These are phyloP conservation scores for Apiotrichum domesticum DNA, from an alignment of 1,284 basidiomycete genomes.

Conservation along the genomic window DNA sequence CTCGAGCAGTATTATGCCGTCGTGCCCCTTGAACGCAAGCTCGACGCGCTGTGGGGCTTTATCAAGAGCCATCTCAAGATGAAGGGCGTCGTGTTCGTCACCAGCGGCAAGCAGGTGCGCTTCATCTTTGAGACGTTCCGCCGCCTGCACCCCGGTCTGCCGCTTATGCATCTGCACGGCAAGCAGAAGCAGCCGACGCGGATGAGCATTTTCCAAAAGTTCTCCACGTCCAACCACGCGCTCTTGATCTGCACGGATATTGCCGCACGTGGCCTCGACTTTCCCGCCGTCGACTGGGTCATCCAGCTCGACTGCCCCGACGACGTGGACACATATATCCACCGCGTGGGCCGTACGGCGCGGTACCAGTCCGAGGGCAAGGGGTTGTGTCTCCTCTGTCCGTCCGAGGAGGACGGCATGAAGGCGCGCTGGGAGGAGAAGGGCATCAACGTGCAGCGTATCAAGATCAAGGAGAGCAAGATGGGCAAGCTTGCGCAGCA, in stretches of 20 bases:
- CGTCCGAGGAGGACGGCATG: constrained; percentile 92
- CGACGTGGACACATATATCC: constrained; percentile 97
- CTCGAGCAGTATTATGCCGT: constrained; percentile 89
- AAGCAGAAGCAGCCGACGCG: constrained; percentile 94
- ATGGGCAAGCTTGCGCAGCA: constrained; percentile 79
- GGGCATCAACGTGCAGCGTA: constrained; percentile 67
- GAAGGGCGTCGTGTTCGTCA: constrained; percentile 92
- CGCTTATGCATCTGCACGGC: constrained; percentile 86
- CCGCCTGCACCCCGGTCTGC: constrained; percentile 86
- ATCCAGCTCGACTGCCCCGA: constrained; percentile 96
- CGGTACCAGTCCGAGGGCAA: constrained; percentile 88
- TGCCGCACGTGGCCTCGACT: constrained; percentile 93
- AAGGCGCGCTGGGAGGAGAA: constrained; percentile 64
- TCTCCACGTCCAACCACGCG: constrained; percentile 69
- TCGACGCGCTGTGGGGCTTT: constrained; percentile 90
- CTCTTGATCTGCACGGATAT: constrained; percentile 94
- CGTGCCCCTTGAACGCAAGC: constrained; percentile 76
- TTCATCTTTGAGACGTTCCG: constrained; percentile 97
- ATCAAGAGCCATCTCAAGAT: constrained; percentile 88
- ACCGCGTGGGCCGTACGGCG: constrained; percentile 92
- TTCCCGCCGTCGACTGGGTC: constrained; percentile 96
- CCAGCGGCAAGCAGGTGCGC: constrained; percentile 83
- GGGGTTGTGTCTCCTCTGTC: constrained; percentile 72
- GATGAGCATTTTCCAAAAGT: constrained; percentile 72
- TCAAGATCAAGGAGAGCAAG: constrained; percentile 84